A percentile compares a stretch with the other conserved stretches of the same genome.
These are phyloP conservation scores for Mitragyna speciosa DNA, from an alignment of 257 asterid genomes.

Conservation along the genomic window DNA sequence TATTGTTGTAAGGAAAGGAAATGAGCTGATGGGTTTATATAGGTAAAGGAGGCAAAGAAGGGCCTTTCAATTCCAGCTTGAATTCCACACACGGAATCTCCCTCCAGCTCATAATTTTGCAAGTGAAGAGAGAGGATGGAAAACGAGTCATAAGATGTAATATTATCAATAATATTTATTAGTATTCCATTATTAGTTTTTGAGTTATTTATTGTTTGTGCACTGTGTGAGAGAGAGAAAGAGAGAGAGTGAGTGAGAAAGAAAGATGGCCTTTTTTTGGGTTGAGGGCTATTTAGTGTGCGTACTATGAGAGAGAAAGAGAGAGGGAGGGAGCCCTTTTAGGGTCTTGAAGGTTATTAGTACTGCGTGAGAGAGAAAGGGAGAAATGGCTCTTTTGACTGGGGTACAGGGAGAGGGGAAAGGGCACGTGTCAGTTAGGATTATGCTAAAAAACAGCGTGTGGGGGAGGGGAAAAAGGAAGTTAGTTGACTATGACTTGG, in stretches of 20 bases:
- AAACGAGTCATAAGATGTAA: neutral
- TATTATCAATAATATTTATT: neutral
- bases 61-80: conserved; percentile 28
- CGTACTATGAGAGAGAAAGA: conserved; percentile 13
- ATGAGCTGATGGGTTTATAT: conserved; percentile 15
- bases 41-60: conserved; percentile 5
- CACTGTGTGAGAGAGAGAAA: no score
- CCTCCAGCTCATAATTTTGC: conserved; percentile 27
- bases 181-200: neutral
- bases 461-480: neutral
- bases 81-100: conserved; percentile 28
- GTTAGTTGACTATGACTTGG: conserved; percentile 17
- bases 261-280: no score
- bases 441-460: neutral
- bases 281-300: neutral
- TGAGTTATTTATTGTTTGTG: neutral
- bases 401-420: neutral
- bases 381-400: neutral
- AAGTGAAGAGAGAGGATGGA: conserved; percentile 11
- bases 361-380: neutral
- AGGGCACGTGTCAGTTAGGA: conserved; percentile 27
- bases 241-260: no score
- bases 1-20: conserved; percentile 12
- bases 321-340: neutral
- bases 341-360: neutral